phyloP scores from a whole-genome alignment of 1,284 basidiomycete species.

The Naganishia cerealis region DNA sequence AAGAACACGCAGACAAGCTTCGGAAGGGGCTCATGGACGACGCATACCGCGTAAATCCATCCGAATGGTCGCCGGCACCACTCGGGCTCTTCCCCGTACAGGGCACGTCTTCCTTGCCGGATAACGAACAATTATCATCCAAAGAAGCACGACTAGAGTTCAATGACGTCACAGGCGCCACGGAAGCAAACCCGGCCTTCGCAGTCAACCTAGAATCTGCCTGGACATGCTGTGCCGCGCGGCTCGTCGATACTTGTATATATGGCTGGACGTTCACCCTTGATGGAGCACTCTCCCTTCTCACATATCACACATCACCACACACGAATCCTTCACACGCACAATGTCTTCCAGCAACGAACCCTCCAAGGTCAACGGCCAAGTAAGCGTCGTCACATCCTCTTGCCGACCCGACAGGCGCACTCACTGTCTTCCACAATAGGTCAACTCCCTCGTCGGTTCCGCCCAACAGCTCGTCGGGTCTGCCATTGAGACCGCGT shows the following conservation, averaged over 20 bases:
- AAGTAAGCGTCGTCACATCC: slow-evolving; percentile 45
- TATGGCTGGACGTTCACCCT: background rate
- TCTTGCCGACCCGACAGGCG: slow-evolving; percentile 34
- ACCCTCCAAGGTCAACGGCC: slow-evolving; percentile 64
- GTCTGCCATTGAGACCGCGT: slow-evolving; percentile 61
- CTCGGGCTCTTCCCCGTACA: too few species aligned
- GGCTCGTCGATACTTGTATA: too few species aligned
- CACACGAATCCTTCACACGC: background rate
- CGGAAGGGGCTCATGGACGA: too few species aligned
- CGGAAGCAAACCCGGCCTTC: background rate
- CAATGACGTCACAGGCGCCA: background rate
- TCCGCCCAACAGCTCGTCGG: slow-evolving; percentile 56
- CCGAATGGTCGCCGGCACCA: too few species aligned
- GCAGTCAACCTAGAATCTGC: slow-evolving; percentile 1
- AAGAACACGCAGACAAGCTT: too few species aligned
- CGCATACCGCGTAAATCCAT: too few species aligned
- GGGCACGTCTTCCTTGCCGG: too few species aligned
- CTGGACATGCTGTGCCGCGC: background rate
- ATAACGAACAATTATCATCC: too few species aligned
- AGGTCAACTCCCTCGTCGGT: slow-evolving; percentile 55
- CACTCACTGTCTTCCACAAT: slow-evolving; percentile 63
- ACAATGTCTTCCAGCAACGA: slow-evolving; percentile 40
- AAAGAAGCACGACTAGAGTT: too few species aligned
- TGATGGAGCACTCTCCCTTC: background rate
- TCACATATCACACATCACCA: background rate